Percentiles rank a stretch among this genome's conserved stretches.
These are phyloP conservation scores for Schizosaccharomyces octosporus DNA, from an alignment of 805 yeast genomes.

Conservation along the genomic window DNA sequence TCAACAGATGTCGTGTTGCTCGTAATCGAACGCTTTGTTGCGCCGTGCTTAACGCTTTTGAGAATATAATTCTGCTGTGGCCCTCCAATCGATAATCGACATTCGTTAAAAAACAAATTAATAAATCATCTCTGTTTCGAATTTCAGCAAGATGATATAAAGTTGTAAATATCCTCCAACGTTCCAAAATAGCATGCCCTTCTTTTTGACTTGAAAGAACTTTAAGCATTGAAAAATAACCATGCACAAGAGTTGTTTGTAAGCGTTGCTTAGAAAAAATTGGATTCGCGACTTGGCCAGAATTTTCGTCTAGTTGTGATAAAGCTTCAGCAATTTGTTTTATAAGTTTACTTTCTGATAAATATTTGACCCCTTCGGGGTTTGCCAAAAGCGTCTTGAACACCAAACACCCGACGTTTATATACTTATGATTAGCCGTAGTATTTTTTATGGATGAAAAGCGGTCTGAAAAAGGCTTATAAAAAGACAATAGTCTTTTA, in stretches of 20 bases:
- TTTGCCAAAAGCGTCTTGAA: constrained; percentile 38
- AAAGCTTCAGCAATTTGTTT: constrained; percentile 77
- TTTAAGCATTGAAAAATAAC: constrained; percentile 62
- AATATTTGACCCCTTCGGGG: constrained; percentile 39
- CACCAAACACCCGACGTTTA: constrained; percentile 52
- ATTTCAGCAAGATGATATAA: constrained; percentile 42
- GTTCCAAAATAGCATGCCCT: constrained; percentile 47
- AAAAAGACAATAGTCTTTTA: constrained; percentile 63
- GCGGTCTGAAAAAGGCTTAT: constrained; percentile 71
- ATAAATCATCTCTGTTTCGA: constrained; percentile 29
- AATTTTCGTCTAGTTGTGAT: constrained; percentile 59
- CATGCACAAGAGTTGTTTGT: constrained; percentile 39
- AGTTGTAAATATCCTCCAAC: constrained; percentile 69
- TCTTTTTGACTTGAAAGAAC: constrained; percentile 31
- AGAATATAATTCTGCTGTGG: constrained; percentile 42
- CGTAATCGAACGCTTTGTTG: constrained; percentile 26
- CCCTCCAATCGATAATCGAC: constrained; percentile 35
- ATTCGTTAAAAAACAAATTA: constrained; percentile 32
- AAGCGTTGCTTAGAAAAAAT: constrained; percentile 38
- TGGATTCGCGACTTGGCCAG: constrained; percentile 54
- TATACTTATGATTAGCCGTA: constrained; percentile 29
- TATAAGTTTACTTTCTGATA: constrained; percentile 48
- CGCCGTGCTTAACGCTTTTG: constrained; percentile 36
- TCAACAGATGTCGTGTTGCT: constrained; percentile 31
- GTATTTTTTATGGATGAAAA: constrained; percentile 33